Base-by-base conservation (phyloP, 1,284 basidiomycete species). In the Apiotrichum siamense region DNA sequence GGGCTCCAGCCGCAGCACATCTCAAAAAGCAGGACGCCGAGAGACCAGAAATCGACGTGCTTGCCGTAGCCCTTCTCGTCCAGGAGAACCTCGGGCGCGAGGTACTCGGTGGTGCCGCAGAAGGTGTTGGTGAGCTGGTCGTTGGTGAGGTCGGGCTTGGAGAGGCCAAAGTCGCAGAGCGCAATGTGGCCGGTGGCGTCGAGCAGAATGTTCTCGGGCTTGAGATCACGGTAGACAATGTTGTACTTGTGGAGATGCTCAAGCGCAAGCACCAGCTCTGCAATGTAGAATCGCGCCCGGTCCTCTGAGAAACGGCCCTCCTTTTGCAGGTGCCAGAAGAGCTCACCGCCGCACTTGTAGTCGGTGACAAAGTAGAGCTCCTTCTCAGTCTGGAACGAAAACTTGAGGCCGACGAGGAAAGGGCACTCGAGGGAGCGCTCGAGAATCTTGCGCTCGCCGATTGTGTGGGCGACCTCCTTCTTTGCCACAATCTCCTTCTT, bases 1-100 rank as follows among this genome's bases (percentile, higher is more conserved):
- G 96, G 96, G 72, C 88, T 92, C 96, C 96, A 98, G 17, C 96
- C 96, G 66, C 96, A 98, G 72, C 94, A 98, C 96, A 99, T 98
- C 75, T 93, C 90, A 66, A 93, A 93, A 29, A 93, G 77, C 37
- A 90, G 78, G 17, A 93, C 91, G 44, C 92, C 93, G 12, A 97
- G 77, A 44, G 86, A 90, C 96, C 96, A 99, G 72, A 98, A 98
- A 72, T 99, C 96, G 61, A 99, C 96, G 50, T 97, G 84, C 76
- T 98, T 98, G 51, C 88, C 92, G 75, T 98, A 98, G 13, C 96
- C 96, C 61, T 94, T 90, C 73, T 98, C 96, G 73, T 97, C 93
- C 27, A 99, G 81, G n/a, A 99, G 80, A 23, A 99, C 94, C 72
- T 99, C 96, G 2, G 96, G 96, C 0, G 96, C 96, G 44, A 98